Conservation (phyloP, 352 stramenopile genomes). For the Phytophthora uliginosa region DNA sequence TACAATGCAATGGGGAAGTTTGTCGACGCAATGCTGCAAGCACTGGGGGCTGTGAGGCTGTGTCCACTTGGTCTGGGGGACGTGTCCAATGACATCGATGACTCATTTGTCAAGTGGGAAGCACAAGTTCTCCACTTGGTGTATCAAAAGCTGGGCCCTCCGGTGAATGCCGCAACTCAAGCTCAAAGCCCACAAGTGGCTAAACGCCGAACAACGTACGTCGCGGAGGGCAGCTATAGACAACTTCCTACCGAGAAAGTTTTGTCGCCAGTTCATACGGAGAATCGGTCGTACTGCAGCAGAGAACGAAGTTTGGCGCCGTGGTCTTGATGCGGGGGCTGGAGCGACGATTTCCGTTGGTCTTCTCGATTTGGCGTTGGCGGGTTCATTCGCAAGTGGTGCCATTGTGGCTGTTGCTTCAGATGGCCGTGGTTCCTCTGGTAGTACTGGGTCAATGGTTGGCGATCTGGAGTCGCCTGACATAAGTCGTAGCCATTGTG, state of each 20-base stretch:
- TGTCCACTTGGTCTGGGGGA: conserved; percentile 90
- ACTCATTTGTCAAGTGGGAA: conserved; percentile 69
- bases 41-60: conserved; percentile 79
- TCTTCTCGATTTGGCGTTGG: neutral
- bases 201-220: neutral
- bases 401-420: neutral
- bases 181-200: neutral
- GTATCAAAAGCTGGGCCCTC: conserved; percentile 7
- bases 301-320: conserved; percentile 4
- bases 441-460: conserved; percentile 1
- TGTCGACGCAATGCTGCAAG: conserved; percentile 83
- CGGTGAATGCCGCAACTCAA: neutral
- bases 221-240: neutral
- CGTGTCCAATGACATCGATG: conserved; percentile 89
- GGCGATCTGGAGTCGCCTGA: conserved; percentile 1
- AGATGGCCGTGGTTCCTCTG: neutral
- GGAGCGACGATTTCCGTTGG: neutral
- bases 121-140: conserved; percentile 46
- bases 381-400: neutral
- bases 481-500: conserved; percentile 17
- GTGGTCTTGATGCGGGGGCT: neutral
- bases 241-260: conserved; percentile 2
- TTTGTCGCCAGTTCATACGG: conserved; percentile 2
- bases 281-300: conserved; percentile 4
- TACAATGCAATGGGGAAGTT: conserved; percentile 96